Evolutionary conservation across 257 asterid species (phyloP), one percentile per base, ranked within the genome.

Genomic region (Primulina tabacum): DNA sequence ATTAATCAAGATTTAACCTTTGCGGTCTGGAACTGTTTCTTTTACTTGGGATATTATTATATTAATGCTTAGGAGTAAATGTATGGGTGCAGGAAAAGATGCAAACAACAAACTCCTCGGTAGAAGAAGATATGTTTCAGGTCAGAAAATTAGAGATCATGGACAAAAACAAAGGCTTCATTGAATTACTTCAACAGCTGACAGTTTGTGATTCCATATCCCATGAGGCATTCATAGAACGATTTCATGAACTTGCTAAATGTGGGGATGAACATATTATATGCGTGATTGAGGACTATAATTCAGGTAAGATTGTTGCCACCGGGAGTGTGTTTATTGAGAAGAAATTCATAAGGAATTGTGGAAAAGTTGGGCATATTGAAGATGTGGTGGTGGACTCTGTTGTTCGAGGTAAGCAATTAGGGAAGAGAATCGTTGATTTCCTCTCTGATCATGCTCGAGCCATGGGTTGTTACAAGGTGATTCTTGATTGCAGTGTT

Each of bases 341-440:
- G 12, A 90, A 67, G 86, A 92, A 88, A 72, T 89, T 93, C 4
- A 68, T 87, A 29, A 83, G 97, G 78, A 86, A 75, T 30, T 89
- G 97, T 71, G 92, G 91, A 7, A 89, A 88, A 76, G 97, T 74
- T 32, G 97, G 96, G 28, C 97, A 93, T 65, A 80, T 90, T 20
- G 97, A 93, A 73, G 99, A 93, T 74, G 96, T 93, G 68, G 99
- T 89, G 62, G 97, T 93, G 16, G 96, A 93, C 79, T 83, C 92
- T 4, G 69, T 77, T 21, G 77, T 72, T 58, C 81, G 97, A 21
- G 97, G 96, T 43, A 76, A 84, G 85, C 89, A 86, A 26, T 62
- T 90, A 32, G 99, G 99, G 47, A 87, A 86, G 88, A 90, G 65
- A 71, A 62, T 90, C 3, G 68, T 93, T 18, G 92, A 60, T 28